These are phyloP conservation scores for Esteya vermicola DNA, from an alignment of 2,329 filamentous ascomycete species.

Conservation along the genomic window DNA sequence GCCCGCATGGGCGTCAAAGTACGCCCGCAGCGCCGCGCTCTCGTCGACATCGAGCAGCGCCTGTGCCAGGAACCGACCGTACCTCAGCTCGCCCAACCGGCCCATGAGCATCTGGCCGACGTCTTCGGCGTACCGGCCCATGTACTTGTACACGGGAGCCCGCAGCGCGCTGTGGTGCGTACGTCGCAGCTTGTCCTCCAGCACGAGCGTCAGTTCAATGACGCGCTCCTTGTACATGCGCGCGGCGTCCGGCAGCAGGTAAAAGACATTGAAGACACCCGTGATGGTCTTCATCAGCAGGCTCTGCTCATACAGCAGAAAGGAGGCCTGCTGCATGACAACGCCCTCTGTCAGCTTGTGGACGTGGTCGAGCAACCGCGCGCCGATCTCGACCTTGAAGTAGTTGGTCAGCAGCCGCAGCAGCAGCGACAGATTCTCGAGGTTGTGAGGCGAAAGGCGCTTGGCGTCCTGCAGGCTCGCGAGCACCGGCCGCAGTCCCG, in stretches of 20 bases:
- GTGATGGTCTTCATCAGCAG: slow-evolving; percentile 87
- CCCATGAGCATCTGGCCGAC: slow-evolving; percentile 69
- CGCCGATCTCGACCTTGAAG: slow-evolving; percentile 97
- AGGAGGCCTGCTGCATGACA: slow-evolving; percentile 77
- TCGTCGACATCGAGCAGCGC: slow-evolving; percentile 63
- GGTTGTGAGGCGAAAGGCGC: slow-evolving; percentile 70
- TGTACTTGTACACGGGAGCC: slow-evolving; percentile 76
- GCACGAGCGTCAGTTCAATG: slow-evolving; percentile 75
- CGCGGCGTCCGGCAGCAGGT: slow-evolving; percentile 81
- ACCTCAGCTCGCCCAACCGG: slow-evolving; percentile 70
- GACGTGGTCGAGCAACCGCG: slow-evolving; percentile 84
- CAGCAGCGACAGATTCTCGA: slow-evolving; percentile 82
- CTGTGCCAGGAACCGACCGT: slow-evolving; percentile 84
- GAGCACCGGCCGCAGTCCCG: slow-evolving; percentile 84
- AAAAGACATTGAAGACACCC: slow-evolving; percentile 92
- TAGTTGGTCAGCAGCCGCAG: slow-evolving; percentile 90
- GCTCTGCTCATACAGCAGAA: slow-evolving; percentile 88
- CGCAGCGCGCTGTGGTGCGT: slow-evolving; percentile 89
- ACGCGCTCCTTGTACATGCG: slow-evolving; percentile 83
- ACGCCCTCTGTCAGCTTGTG: slow-evolving; percentile 74
- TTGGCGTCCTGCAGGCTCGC: slow-evolving; percentile 93
- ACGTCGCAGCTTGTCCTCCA: slow-evolving; percentile 72
- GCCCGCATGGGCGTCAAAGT: slow-evolving; percentile 59
- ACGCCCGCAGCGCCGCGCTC: slow-evolving; percentile 60
- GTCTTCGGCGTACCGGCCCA: slow-evolving; percentile 86